A percentile compares a stretch with the other conserved stretches of the same genome.
Evolutionary conservation across 805 yeast genomes (phyloP).

Genomic region (Kazachstania taianensis): DNA sequence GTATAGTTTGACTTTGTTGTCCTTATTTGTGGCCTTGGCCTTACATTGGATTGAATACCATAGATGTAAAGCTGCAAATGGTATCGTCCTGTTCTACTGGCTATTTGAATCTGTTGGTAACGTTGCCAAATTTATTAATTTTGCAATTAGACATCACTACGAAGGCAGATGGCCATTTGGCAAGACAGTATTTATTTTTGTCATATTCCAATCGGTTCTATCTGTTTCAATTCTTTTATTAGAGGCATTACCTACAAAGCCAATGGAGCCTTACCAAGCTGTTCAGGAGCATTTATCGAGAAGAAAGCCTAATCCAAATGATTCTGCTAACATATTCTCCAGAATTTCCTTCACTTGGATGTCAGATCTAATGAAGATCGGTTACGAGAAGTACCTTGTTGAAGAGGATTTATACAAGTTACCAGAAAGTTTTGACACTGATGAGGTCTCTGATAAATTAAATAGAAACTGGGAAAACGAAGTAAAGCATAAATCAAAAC

Average conservation of each 20-base stretch:
- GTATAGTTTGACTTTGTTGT: slow-evolving; percentile 26
- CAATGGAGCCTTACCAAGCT: slow-evolving; percentile 35
- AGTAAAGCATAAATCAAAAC: slow-evolving; percentile 32
- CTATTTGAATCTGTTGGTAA: slow-evolving; percentile 42
- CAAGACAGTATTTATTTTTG: slow-evolving; percentile 21
- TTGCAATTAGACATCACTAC: slow-evolving; percentile 28
- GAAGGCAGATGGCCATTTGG: slow-evolving; percentile 23
- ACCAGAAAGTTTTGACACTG: slow-evolving; percentile 56
- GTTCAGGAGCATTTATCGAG: slow-evolving; percentile 22
- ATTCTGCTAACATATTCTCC: slow-evolving; percentile 55
- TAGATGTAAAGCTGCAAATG: slow-evolving; percentile 54
- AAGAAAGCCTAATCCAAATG: slow-evolving; percentile 30
- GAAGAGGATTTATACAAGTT: slow-evolving; percentile 67
- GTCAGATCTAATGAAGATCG: slow-evolving; percentile 72
- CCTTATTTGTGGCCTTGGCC: slow-evolving; percentile 40
- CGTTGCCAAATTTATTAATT: slow-evolving; percentile 34
- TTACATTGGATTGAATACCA: slow-evolving; percentile 66
- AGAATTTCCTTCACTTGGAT: slow-evolving; percentile 82
- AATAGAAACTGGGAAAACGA: slow-evolving; percentile 53
- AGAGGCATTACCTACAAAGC: slow-evolving; percentile 34
- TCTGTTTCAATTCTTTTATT: slow-evolving; percentile 27
- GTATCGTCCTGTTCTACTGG: slow-evolving; percentile 70
- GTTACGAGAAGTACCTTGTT: slow-evolving; percentile 48
- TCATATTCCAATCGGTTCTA: slow-evolving; percentile 26
- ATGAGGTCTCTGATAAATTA: slow-evolving; percentile 39